A percentile compares a stretch with the other conserved stretches of the same genome.
These are phyloP conservation scores for Passalora sequoiae DNA, from an alignment of 2,329 filamentous ascomycete genomes.

Conservation along the genomic window DNA sequence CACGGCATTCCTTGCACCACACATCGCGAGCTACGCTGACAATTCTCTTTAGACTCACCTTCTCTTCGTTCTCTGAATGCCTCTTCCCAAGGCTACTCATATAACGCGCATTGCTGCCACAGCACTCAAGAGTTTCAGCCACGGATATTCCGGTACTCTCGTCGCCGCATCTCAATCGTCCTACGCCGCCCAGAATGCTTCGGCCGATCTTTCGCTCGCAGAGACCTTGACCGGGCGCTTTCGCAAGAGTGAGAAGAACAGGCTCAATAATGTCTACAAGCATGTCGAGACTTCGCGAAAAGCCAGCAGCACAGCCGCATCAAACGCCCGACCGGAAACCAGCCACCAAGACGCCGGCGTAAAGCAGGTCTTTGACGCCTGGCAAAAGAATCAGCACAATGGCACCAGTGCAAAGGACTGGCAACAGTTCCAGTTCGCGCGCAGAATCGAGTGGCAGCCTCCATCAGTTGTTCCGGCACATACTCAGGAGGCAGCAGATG, in stretches of 20 bases:
- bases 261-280: slow-evolving; percentile 28
- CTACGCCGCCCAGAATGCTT: slow-evolving; percentile 62
- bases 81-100: slow-evolving; percentile 62
- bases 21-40: slow-evolving; percentile 23
- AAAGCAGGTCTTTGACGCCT: slow-evolving; percentile 87
- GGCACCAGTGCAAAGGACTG: slow-evolving; percentile 67
- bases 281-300: slow-evolving; percentile 33
- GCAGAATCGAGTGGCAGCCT: slow-evolving; percentile 82
- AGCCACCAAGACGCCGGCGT: slow-evolving; percentile 51
- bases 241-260: slow-evolving; percentile 35
- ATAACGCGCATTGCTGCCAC: slow-evolving; percentile 81
- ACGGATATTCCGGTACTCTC: slow-evolving; percentile 97
- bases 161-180: slow-evolving; percentile 88
- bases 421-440: slow-evolving; percentile 85
- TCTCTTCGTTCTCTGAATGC: slow-evolving; percentile 71
- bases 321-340: slow-evolving; percentile 31
- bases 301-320: slow-evolving; percentile 31
- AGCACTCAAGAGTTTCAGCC: slow-evolving; percentile 75
- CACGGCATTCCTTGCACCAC: slow-evolving; percentile 5
- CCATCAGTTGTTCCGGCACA: slow-evolving; percentile 35
- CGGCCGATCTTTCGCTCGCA: slow-evolving; percentile 46
- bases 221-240: slow-evolving; percentile 47
- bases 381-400: slow-evolving; percentile 69
- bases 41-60: slow-evolving; percentile 39
- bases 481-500: slow-evolving; percentile 33